Conservation (phyloP, 2,329 filamentous ascomycete species). For the Pezicula neosporulosa region DNA sequence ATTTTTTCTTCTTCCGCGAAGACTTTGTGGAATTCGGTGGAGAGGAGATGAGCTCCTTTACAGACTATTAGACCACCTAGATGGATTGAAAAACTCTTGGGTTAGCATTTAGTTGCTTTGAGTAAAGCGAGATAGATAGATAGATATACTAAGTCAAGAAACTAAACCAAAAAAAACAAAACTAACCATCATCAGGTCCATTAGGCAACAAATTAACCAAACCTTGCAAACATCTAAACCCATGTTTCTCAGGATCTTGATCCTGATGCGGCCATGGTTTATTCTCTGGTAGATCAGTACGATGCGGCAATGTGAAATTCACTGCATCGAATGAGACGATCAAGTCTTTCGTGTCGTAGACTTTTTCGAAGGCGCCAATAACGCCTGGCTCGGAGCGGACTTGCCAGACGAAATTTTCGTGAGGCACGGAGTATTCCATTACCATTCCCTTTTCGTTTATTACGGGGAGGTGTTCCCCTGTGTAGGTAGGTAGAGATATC, state of each 20-base stretch:
- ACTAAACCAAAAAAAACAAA: no score
- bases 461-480: conserved; percentile 28
- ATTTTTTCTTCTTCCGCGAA: no score
- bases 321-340: conserved; percentile 44
- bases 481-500: neutral
- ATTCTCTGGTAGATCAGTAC: conserved; percentile 31
- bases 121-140: no score
- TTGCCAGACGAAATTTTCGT: conserved; percentile 46
- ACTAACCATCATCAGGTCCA: no score
- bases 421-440: conserved; percentile 40
- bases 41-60: no score
- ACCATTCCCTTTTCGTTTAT: conserved; percentile 47
- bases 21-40: no score
- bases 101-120: no score
- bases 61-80: no score
- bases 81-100: no score
- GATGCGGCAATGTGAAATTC: conserved; percentile 27
- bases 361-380: conserved; percentile 40
- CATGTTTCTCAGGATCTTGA: conserved; percentile 38
- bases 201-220: conserved; percentile 35
- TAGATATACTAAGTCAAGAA: no score
- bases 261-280: conserved; percentile 45
- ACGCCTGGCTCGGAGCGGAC: conserved; percentile 45
- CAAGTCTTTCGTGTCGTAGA: conserved; percentile 41
- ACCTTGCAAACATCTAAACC: conserved; percentile 48